These are phyloP conservation scores for Cyanidium caldarium DNA, from an alignment of 23 red algal species.

Conservation along the genomic window DNA sequence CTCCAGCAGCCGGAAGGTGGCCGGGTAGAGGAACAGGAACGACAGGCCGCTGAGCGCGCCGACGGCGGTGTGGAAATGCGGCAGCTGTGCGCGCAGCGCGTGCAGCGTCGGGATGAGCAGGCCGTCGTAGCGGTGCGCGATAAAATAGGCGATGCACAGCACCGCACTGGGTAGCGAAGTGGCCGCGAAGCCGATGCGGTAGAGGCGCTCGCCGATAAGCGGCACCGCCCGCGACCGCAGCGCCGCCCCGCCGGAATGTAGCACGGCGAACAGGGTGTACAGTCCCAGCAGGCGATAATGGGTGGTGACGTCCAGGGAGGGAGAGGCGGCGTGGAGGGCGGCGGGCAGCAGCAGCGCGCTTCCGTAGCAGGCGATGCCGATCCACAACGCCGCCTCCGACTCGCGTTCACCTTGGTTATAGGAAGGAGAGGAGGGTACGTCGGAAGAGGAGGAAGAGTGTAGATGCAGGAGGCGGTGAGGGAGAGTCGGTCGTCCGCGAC, in stretches of 20 bases:
- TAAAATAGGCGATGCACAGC: slow-evolving; percentile 45
- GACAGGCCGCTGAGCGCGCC: slow-evolving; percentile 39
- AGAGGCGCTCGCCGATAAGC: slow-evolving; percentile 67
- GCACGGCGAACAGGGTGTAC: slow-evolving; percentile 27
- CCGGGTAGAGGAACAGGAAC: slow-evolving; percentile 88
- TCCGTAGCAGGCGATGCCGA: background rate
- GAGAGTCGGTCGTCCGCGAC: too few species aligned
- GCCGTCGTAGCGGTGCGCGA: slow-evolving; percentile 86
- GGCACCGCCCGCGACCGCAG: slow-evolving; percentile 26
- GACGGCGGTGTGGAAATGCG: slow-evolving; percentile 38
- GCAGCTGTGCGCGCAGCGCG: slow-evolving; percentile 13
- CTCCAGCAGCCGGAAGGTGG: slow-evolving; percentile 77
- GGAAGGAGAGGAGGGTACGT: too few species aligned
- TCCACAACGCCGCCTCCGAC: background rate
- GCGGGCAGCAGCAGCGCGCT: background rate
- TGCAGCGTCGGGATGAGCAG: background rate
- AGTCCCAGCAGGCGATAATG: slow-evolving; percentile 24
- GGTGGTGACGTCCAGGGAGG: background rate
- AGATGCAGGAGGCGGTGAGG: too few species aligned
- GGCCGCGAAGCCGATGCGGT: slow-evolving; percentile 68
- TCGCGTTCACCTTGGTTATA: background rate
- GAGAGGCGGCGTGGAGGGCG: background rate
- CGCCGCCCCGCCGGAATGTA: slow-evolving; percentile 73
- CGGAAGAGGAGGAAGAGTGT: too few species aligned
- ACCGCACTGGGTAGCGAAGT: slow-evolving; percentile 44